Evolutionary conservation across 768 basidiomycete genomes (phyloP).

Genomic region (Termitomyces sp.): DNA sequence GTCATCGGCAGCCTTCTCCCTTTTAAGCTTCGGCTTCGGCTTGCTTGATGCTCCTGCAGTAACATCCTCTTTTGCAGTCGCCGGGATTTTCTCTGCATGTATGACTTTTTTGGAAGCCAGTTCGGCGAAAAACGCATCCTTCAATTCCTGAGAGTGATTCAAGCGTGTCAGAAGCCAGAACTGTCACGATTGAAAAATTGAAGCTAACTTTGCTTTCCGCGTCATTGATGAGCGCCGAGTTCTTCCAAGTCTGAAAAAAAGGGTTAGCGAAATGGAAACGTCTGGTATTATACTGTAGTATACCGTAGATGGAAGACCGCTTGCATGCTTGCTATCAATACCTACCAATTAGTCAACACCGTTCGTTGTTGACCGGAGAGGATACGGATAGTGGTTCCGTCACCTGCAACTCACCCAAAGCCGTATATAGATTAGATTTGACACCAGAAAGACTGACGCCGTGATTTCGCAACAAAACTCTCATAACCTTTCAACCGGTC

Average conservation of each 20-base stretch:
- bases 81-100: constrained; percentile 3
- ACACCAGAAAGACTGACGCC: constrained; percentile 63
- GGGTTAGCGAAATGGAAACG: not conserved
- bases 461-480: constrained; percentile 57
- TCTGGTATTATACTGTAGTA: not conserved
- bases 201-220: constrained; percentile 52
- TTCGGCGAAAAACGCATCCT: constrained; percentile 55
- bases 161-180: not conserved
- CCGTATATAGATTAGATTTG: constrained; percentile 67
- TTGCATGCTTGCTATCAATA: constrained; percentile 72
- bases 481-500: constrained; percentile 51
- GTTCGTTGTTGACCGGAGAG: not conserved
- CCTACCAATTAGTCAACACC: constrained; percentile 27
- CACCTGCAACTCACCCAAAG: constrained; percentile 36
- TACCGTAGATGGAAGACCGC: constrained; percentile 69
- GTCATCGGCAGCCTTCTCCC: constrained; percentile 40
- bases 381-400: no score
- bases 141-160: constrained; percentile 42
- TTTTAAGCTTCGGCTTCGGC: constrained; percentile 43
- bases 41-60: constrained; percentile 21
- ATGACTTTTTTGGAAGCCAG: constrained; percentile 26
- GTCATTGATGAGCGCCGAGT: constrained; percentile 50
- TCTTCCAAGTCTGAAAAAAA: constrained; percentile 59
- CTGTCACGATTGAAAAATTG: not conserved
- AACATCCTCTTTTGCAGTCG: not conserved